Evolutionary conservation across 805 yeast species (phyloP).

Genomic region (Yamadazyma takamatsuzukensis): DNA sequence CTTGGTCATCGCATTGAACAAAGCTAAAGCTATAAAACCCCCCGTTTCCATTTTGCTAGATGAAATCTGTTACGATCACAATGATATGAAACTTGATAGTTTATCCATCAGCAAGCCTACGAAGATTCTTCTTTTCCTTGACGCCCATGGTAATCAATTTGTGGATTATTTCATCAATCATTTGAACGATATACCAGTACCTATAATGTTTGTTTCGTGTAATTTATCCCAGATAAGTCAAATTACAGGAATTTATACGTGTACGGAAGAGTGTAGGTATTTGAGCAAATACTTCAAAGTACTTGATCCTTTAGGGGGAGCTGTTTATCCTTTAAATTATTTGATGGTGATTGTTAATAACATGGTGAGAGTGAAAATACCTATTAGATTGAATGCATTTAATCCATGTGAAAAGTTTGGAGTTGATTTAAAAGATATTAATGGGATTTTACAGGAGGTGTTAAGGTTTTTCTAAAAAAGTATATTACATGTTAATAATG

Average conservation of each 20-base stretch:
- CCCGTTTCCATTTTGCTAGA: conserved; percentile 1
- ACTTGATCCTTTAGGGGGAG: conserved; percentile 36
- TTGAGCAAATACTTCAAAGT: conserved; percentile 22
- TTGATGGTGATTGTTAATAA: conserved; percentile 13
- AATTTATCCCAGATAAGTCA: not conserved
- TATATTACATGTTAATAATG: too few relatives aligned
- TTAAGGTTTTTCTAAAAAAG: too few relatives aligned
- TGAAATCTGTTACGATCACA: conserved; percentile 12
- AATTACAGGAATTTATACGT: conserved; percentile 3
- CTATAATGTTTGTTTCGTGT: not conserved
- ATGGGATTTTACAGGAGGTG: conserved; percentile 8
- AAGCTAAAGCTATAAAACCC: conserved; percentile 2
- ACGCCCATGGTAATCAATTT: conserved; percentile 30
- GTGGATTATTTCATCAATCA: conserved; percentile 12
- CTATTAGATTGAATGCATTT: conserved; percentile 14
- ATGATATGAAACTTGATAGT: conserved; percentile 92
- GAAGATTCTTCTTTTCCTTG: conserved; percentile 23
- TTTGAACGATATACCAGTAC: not conserved
- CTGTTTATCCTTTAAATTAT: conserved; percentile 30
- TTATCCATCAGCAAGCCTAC: conserved; percentile 27
- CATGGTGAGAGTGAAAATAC: conserved; percentile 11
- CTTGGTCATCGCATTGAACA: conserved; percentile 4
- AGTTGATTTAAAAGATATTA: conserved; percentile 11
- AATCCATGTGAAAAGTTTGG: conserved; percentile 21
- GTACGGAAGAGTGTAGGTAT: conserved; percentile 16